These are phyloP conservation scores for Torrubiella hemipterigena DNA, from an alignment of 2,329 filamentous ascomycete genomes.

Conservation along the genomic window DNA sequence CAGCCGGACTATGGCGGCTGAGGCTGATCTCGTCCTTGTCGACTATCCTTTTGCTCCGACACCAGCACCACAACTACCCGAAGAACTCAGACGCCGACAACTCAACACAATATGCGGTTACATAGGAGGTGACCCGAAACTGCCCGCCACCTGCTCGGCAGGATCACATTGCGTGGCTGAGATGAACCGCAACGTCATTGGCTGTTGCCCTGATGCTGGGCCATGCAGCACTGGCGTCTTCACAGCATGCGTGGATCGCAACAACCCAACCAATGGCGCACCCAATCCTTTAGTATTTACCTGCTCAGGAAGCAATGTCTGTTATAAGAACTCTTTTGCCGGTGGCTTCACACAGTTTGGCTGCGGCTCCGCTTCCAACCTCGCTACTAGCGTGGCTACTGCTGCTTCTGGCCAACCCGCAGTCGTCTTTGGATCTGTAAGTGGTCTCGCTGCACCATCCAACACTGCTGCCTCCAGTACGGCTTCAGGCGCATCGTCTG, in stretches of 20 bases:
- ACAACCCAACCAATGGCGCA: conserved; percentile 35
- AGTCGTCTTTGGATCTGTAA: conserved; percentile 24
- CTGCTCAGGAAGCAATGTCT: conserved; percentile 37
- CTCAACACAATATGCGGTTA: conserved; percentile 46
- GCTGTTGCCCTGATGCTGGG: conserved; percentile 41
- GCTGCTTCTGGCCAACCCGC: conserved; percentile 28
- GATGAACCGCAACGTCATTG: conserved; percentile 33
- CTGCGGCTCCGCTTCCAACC: conserved; percentile 34
- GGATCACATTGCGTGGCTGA: conserved; percentile 49
- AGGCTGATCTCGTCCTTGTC: conserved; percentile 15
- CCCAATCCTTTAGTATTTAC: conserved; percentile 45
- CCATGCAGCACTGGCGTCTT: conserved; percentile 43
- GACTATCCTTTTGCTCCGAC: conserved; percentile 25
- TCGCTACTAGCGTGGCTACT: conserved; percentile 36
- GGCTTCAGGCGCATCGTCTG: conserved; percentile 8
- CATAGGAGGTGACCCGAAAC: conserved; percentile 35
- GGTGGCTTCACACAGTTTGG: conserved; percentile 46
- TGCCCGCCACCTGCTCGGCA: conserved; percentile 44
- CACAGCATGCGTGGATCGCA: conserved; percentile 43
- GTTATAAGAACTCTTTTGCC: conserved; percentile 42
- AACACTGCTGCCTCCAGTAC: conserved; percentile 4
- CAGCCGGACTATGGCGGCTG: conserved; percentile 18
- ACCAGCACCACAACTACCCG: conserved; percentile 22
- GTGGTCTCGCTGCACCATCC: conserved; percentile 23
- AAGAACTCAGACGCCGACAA: conserved; percentile 26